Percentiles rank a stretch among this genome's conserved stretches.
These are phyloP conservation scores for Monilinia polystroma DNA, from an alignment of 2,329 filamentous ascomycete species.

Conservation along the genomic window DNA sequence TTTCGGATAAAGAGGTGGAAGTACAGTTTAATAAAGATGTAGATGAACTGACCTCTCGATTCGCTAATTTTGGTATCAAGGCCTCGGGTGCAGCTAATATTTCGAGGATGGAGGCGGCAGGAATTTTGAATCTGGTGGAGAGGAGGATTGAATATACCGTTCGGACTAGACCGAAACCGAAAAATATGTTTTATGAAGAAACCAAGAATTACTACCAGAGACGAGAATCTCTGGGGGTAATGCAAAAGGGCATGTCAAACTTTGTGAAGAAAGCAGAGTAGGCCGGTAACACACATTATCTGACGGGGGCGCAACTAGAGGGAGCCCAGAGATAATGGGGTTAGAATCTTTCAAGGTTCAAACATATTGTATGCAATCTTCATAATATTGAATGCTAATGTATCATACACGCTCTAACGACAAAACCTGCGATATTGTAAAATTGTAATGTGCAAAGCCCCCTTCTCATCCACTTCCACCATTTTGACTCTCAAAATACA, in stretches of 20 bases:
- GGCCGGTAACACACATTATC: neutral
- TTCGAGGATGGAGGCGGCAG: slow-evolving; percentile 73
- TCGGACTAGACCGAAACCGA: slow-evolving; percentile 67
- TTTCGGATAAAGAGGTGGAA: slow-evolving; percentile 40
- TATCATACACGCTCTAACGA: slow-evolving; percentile 41
- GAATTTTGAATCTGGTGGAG: slow-evolving; percentile 69
- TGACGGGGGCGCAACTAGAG: neutral
- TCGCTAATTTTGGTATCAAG: slow-evolving; percentile 65
- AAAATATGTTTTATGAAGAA: slow-evolving; percentile 55
- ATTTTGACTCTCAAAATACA: slow-evolving; percentile 14
- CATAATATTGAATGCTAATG: slow-evolving; percentile 25
- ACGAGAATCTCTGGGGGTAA: slow-evolving; percentile 41
- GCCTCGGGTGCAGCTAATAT: slow-evolving; percentile 73
- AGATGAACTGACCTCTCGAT: slow-evolving; percentile 60
- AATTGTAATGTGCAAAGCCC: slow-evolving; percentile 25
- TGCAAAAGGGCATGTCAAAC: slow-evolving; percentile 34
- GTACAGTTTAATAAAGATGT: slow-evolving; percentile 68
- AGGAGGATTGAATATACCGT: slow-evolving; percentile 69
- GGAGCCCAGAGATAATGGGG: neutral
- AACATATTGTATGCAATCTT: slow-evolving; percentile 14
- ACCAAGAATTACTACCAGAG: slow-evolving; percentile 17
- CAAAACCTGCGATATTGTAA: slow-evolving; percentile 28
- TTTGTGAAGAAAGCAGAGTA: slow-evolving; percentile 30
- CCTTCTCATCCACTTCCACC: slow-evolving; percentile 11
- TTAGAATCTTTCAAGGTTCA: slow-evolving; percentile 1